These are phyloP conservation scores for Corylus americana DNA, from an alignment of 306 rosid genomes.

Conservation along the genomic window DNA sequence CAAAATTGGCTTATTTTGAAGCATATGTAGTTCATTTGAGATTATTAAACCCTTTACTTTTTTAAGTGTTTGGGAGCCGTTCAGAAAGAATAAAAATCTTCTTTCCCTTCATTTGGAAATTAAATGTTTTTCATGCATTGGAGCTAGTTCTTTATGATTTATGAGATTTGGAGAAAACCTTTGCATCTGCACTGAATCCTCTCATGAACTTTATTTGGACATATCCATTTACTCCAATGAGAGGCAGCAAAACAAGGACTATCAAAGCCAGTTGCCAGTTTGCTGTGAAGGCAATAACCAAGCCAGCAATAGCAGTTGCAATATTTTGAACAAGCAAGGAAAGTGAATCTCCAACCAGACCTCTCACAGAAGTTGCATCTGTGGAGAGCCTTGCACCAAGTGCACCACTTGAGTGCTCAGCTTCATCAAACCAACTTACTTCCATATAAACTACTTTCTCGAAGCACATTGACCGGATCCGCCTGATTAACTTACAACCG, in stretches of 20 bases:
- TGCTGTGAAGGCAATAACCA: constrained; percentile 62
- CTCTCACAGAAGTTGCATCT: constrained; percentile 61
- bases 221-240: constrained; percentile 49
- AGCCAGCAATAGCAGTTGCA: constrained; percentile 49
- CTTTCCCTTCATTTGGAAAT: neutral
- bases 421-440: constrained; percentile 73
- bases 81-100: constrained; percentile 3
- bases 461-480: constrained; percentile 62
- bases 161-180: constrained; percentile 45
- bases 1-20: neutral
- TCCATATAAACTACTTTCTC: constrained; percentile 74
- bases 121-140: neutral
- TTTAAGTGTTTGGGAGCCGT: neutral
- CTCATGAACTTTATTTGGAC: constrained; percentile 55
- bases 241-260: constrained; percentile 58
- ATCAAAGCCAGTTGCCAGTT: constrained; percentile 71
- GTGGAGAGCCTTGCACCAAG: constrained; percentile 75
- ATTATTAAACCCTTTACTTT: neutral
- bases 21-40: neutral
- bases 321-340: constrained; percentile 59
- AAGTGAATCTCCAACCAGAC: constrained; percentile 73
- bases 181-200: constrained; percentile 64
- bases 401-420: constrained; percentile 70
- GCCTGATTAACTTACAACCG: constrained; percentile 57
- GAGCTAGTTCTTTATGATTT: neutral